Conservation (phyloP, 768 basidiomycete genomes). For the Pleurotus pulmonarius region DNA sequence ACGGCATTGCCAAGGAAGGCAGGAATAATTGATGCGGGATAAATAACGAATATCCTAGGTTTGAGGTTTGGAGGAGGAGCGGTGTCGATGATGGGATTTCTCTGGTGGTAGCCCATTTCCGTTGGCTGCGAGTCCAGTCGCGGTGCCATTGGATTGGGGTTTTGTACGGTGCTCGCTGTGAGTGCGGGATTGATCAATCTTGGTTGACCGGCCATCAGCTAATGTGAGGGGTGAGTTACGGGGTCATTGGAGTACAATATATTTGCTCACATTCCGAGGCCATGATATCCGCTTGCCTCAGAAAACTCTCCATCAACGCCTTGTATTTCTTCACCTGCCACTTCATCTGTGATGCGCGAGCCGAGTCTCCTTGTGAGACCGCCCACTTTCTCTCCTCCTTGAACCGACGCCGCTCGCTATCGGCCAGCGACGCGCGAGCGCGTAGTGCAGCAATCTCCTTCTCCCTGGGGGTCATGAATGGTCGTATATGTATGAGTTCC, state of each 20-base stretch:
- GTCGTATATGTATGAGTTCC: conserved; percentile 55
- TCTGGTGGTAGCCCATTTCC: neutral
- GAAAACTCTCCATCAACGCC: conserved; percentile 76
- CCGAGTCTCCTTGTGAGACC: conserved; percentile 67
- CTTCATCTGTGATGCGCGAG: conserved; percentile 74
- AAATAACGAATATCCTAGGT: neutral
- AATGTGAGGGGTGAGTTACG: neutral
- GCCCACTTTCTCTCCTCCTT: conserved; percentile 91
- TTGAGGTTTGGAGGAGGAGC: conserved; percentile 5
- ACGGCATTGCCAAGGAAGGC: too few relatives aligned
- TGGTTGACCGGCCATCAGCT: neutral
- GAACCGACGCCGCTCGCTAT: conserved; percentile 77
- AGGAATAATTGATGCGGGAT: too few relatives aligned
- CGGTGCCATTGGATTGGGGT: neutral
- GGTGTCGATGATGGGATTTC: conserved; percentile 3
- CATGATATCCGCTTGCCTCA: conserved; percentile 70
- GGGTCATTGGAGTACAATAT: neutral
- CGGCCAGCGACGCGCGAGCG: conserved; percentile 75
- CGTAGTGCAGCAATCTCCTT: conserved; percentile 74
- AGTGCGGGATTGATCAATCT: neutral
- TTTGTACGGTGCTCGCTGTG: neutral
- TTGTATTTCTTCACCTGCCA: conserved; percentile 84
- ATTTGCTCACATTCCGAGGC: conserved; percentile 53
- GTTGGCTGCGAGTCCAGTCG: neutral
- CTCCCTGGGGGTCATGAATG: conserved; percentile 60